These are phyloP conservation scores for Diaporthe destruens DNA, from an alignment of 2,329 filamentous ascomycete genomes.

Conservation along the genomic window DNA sequence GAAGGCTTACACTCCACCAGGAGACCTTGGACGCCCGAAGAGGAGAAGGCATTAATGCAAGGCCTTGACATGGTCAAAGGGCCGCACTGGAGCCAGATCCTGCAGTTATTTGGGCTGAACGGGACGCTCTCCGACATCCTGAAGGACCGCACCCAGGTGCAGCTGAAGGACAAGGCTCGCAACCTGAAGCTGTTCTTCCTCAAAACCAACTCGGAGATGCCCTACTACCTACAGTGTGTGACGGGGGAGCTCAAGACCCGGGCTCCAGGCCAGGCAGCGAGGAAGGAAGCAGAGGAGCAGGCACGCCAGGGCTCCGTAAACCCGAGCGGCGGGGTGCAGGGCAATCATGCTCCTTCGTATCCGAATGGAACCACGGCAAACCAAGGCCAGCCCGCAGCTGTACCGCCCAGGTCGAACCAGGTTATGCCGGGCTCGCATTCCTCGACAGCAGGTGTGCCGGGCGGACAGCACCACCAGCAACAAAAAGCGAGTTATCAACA, in stretches of 20 bases:
- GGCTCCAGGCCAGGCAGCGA: conserved; percentile 79
- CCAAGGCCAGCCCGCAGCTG: conserved; percentile 26
- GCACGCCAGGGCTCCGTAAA: conserved; percentile 71
- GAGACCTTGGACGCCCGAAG: conserved; percentile 88
- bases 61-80: conserved; percentile 90
- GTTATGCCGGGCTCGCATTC: conserved; percentile 30
- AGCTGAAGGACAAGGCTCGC: conserved; percentile 91
- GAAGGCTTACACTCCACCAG: conserved; percentile 73
- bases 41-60: conserved; percentile 90
- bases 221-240: conserved; percentile 87
- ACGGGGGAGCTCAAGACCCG: conserved; percentile 91
- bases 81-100: conserved; percentile 92
- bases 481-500: conserved; percentile 38
- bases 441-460: conserved; percentile 15
- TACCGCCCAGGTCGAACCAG: conserved; percentile 27
- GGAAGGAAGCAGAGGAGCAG: conserved; percentile 76
- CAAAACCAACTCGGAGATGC: conserved; percentile 92
- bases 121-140: conserved; percentile 86
- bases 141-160: conserved; percentile 90
- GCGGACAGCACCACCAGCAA: conserved; percentile 22
- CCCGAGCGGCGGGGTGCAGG: conserved; percentile 65
- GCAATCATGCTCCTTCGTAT: conserved; percentile 45
- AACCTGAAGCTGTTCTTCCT: conserved; percentile 93
- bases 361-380: conserved; percentile 32
- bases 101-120: conserved; percentile 83